Base-by-base conservation (phyloP, 2,329 filamentous ascomycete species). In the Cercospora sojina region DNA sequence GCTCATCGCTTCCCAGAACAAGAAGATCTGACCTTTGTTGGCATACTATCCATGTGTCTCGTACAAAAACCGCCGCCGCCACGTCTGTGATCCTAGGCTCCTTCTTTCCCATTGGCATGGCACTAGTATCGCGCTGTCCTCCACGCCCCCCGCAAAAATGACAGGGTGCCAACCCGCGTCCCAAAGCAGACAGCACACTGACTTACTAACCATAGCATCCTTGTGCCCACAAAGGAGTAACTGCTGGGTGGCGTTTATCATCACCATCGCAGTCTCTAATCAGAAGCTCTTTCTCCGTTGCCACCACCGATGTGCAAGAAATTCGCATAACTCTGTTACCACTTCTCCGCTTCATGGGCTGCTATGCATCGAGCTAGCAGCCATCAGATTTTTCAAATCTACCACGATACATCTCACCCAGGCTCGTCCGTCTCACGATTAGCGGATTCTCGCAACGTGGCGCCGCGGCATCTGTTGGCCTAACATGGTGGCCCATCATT, bases 61-160 rank as follows among this genome's bases (percentile, higher is more conserved):
- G 27, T 35, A 29, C 6, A 3, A 13, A 57, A 18, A n/a, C 20
- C 27, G 53, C n/a, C 29, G 18, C 53, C n/a, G 29, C 53, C 53
- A 35, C 31, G n/a, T 35, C 9, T 4, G 20, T 12, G n/a, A 57
- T 57, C 29, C 29, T 35, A 57, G 53, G 18, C 27, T 32, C 12
- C 31, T 57, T 8, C 53, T 35, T 31, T 57, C 18, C 53, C 53
- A 57, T 57, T 57, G 53, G 53, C 53, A 57, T 57, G 53, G 53
- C 53, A 57, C 29, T 57, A 29, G 29, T 35, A 35, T 35, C 29
- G 43, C 25, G 53, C 53, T 20, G 27, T 31, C 29, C 5, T 20
- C n/a, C 27, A 57, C 9, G n/a, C 53, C 0, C 31, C 35, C 47
- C 47, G 47, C 27, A 53, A 53, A 23, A n/a, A 53, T 23, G 25